phyloP scores from a whole-genome alignment of 805 yeast genomes.

The Candida cerambycidarum region DNA sequence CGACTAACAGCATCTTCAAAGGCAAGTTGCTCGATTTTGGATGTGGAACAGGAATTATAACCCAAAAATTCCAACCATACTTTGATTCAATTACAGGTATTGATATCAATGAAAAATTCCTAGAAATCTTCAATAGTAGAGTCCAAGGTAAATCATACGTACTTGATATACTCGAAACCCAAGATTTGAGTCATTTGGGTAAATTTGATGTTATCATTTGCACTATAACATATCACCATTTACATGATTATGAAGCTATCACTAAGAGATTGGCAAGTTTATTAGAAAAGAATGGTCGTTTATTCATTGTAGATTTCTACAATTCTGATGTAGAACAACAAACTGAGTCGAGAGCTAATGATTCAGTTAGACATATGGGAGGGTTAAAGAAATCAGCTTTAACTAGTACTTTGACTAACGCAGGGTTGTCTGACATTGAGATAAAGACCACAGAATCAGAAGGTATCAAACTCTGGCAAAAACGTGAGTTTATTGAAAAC shows the following conservation, averaged over 20 bases:
- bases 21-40: constrained; percentile 38
- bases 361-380: constrained; percentile 32
- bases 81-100: constrained; percentile 22
- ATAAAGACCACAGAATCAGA: constrained; percentile 8
- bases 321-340: constrained; percentile 28
- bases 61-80: constrained; percentile 30
- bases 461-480: constrained; percentile 22
- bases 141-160: constrained; percentile 13
- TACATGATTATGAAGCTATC: constrained; percentile 29
- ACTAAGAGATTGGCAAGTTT: constrained; percentile 31
- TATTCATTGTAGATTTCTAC: constrained; percentile 39
- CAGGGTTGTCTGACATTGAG: constrained; percentile 23
- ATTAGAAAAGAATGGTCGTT: constrained; percentile 33
- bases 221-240: constrained; percentile 41
- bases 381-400: constrained; percentile 27
- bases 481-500: constrained; percentile 20
- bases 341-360: not conserved
- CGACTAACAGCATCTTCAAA: not conserved
- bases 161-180: constrained; percentile 26
- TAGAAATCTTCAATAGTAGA: constrained; percentile 12
- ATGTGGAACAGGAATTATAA: constrained; percentile 43
- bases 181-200: constrained; percentile 17
- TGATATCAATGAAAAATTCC: constrained; percentile 32
- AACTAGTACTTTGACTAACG: constrained; percentile 20
- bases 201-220: constrained; percentile 35